A percentile compares a stretch with the other conserved stretches of the same genome.
These are phyloP conservation scores for Serendipita sp. DNA, from an alignment of 768 basidiomycete genomes.

Conservation along the genomic window DNA sequence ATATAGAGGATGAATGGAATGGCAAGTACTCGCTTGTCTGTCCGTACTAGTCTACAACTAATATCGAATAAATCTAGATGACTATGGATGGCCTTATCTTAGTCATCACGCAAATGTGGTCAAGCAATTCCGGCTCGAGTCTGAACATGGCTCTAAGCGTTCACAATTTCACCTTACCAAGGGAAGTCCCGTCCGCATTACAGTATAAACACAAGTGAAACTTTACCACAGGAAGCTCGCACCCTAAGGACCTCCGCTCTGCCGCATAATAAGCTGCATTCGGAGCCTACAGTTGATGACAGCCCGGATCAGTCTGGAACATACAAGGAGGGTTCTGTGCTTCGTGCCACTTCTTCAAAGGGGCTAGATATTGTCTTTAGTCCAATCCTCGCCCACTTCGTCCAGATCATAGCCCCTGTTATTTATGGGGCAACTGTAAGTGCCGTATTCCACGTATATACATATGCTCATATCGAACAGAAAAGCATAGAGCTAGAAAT, in stretches of 20 bases:
- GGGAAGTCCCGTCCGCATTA: neutral
- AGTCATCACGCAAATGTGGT: neutral
- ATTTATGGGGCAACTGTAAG: neutral
- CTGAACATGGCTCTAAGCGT: neutral
- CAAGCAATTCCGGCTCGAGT: neutral
- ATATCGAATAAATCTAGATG: constrained; percentile 25
- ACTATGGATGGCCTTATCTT: constrained; percentile 29
- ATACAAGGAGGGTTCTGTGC: neutral
- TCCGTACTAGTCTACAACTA: constrained; percentile 8
- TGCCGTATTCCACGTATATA: neutral
- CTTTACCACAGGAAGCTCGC: too few relatives aligned
- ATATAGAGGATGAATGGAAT: constrained; percentile 2
- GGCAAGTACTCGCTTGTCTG: neutral
- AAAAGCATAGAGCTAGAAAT: neutral
- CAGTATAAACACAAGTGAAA: too few relatives aligned
- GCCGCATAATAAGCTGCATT: too few relatives aligned
- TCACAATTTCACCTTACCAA: neutral
- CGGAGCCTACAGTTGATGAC: too few relatives aligned
- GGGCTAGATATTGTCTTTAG: neutral
- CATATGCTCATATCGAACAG: neutral
- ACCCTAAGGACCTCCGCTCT: too few relatives aligned
- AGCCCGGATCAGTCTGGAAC: too few relatives aligned
- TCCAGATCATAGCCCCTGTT: neutral
- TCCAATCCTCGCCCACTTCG: neutral
- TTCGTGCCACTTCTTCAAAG: neutral